phyloP scores from a whole-genome alignment of 1,284 basidiomycete species.

The Apiotrichum gracile region DNA sequence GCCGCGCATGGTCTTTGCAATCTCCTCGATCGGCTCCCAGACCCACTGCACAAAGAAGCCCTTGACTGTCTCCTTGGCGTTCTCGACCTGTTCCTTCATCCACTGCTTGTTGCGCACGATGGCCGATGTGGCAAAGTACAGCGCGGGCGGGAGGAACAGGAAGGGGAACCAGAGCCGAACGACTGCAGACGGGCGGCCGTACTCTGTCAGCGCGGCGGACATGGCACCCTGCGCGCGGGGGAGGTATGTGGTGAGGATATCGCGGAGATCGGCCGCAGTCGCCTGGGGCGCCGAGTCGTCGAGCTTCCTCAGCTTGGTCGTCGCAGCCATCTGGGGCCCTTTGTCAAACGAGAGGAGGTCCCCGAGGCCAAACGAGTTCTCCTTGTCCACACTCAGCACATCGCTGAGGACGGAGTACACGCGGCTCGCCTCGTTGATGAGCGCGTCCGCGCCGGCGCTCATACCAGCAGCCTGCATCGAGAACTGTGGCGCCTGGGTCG shows the following conservation, averaged over 20 bases:
- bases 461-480: background rate
- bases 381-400: constrained; percentile 28
- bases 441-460: constrained; percentile 7
- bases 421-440: constrained; percentile 30
- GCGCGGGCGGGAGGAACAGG: constrained; percentile 42
- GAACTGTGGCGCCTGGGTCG: constrained; percentile 39
- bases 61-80: constrained; percentile 62
- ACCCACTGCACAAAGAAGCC: constrained; percentile 83
- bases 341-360: background rate
- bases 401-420: constrained; percentile 36
- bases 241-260: constrained; percentile 30
- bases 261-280: constrained; percentile 27
- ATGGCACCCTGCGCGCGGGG: constrained; percentile 22
- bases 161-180: constrained; percentile 46
- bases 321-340: background rate
- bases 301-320: background rate
- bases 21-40: constrained; percentile 74
- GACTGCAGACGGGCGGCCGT: constrained; percentile 36
- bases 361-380: background rate
- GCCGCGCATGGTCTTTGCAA: constrained; percentile 66
- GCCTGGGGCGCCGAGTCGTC: background rate
- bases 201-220: constrained; percentile 20
- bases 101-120: constrained; percentile 41
- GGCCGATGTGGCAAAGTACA: constrained; percentile 22
- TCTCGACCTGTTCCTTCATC: constrained; percentile 54